Base-by-base conservation (phyloP, 2,329 filamentous ascomycete species). In the Ophiosphaerella korrae region DNA sequence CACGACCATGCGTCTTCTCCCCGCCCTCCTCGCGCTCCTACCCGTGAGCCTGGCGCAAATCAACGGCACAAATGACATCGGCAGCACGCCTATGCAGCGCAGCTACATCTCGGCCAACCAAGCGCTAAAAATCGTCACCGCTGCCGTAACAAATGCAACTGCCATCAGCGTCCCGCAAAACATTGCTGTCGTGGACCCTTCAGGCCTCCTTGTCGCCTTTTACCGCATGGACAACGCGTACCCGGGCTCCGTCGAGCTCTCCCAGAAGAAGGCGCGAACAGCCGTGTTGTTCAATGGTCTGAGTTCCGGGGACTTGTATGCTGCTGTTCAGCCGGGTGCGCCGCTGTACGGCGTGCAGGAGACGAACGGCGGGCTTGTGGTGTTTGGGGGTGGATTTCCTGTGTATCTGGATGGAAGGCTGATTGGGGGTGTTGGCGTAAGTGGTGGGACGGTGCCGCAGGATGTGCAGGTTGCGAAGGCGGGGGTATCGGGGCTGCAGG, bases 311-410 rank as follows among this genome's bases (percentile, higher is more conserved):
- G 51, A 41, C 7, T 34, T 62, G 9, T 63, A 60, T 23, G 46
- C 44, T 7, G 23, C 40, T 7, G 52, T 49, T 7, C 60, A 68
- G 49, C 60, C 62, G 2, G 60, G 62, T 7, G 53, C 51, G 32
- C 35, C 55, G 1, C 41, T 65, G 7, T 67, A 64, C 41, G 63
- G 58, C 8, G 57, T 64, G 33, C 57, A 69, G 45, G 42, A 64
- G 29, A 66, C 62, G 7, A 70, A 70, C 48, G 64, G 61, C 1
- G 66, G 66, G 1, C 36, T 70, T 14, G 46, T 69, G 1, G 60
- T 64, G 5, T 70, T 70, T 40, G 67, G 66, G 0, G 67, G 67
- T 29, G 66, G 64, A 31, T 35, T 68, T n/a, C 67, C 67, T 18
- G 53, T 69, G 8, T 67, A 63, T 26, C 21, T 58, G 1, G 48